These are phyloP conservation scores for Dendrothele bispora DNA, from an alignment of 768 basidiomycete genomes.

Conservation along the genomic window DNA sequence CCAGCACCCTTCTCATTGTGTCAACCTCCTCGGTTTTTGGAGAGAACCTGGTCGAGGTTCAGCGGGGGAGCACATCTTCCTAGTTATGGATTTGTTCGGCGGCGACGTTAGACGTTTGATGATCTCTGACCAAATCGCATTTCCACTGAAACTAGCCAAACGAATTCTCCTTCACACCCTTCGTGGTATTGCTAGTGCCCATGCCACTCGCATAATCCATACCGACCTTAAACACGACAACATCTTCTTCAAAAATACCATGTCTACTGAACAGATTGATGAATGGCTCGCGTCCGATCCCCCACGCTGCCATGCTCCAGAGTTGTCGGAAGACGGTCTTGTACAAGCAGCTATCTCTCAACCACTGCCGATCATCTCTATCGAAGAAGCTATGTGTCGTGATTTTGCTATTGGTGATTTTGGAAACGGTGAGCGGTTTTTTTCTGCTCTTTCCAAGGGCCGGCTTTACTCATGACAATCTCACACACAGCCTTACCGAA, in stretches of 20 bases:
- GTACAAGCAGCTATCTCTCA: constrained; percentile 13
- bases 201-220: constrained; percentile 22
- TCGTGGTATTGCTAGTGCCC: constrained; percentile 21
- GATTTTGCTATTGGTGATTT: constrained; percentile 27
- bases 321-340: constrained; percentile 3
- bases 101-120: constrained; percentile 22
- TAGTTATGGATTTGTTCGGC: constrained; percentile 24
- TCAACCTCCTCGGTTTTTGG: constrained; percentile 18
- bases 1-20: constrained; percentile 6
- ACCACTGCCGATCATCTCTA: constrained; percentile 23
- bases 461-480: constrained; percentile 6
- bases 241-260: constrained; percentile 18
- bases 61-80: constrained; percentile 25
- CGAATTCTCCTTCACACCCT: constrained; percentile 24
- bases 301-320: constrained; percentile 8
- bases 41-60: constrained; percentile 16
- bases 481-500: constrained; percentile 5
- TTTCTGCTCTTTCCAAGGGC: neutral
- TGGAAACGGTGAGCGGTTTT: constrained; percentile 20
- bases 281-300: constrained; percentile 1
- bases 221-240: constrained; percentile 32
- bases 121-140: constrained; percentile 7
- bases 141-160: constrained; percentile 26
- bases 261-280: neutral
- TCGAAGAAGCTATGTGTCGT: constrained; percentile 16